phyloP scores from a whole-genome alignment of 805 yeast species.

The Candida endomychidarum region DNA sequence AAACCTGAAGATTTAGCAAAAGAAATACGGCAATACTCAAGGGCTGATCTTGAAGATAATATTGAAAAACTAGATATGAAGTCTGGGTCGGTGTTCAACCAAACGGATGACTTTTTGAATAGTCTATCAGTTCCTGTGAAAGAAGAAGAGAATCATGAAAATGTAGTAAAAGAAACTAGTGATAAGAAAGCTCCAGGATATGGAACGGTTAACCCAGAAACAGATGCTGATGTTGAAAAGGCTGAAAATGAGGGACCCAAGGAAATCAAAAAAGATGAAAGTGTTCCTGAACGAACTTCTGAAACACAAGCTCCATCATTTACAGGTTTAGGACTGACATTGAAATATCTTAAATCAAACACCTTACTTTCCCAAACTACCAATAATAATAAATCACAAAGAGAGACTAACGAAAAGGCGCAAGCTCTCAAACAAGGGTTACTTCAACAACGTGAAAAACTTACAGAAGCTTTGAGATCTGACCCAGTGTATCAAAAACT shows the following conservation, averaged over 20 bases:
- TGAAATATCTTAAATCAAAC: conserved; percentile 26
- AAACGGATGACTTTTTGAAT: conserved; percentile 41
- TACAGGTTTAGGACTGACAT: conserved; percentile 26
- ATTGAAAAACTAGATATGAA: conserved; percentile 14
- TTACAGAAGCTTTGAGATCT: conserved; percentile 27
- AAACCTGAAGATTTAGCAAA: conserved; percentile 38
- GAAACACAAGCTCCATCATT: background rate
- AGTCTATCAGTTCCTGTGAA: conserved; percentile 13
- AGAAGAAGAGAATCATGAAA: conserved; percentile 1
- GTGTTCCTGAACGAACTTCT: background rate
- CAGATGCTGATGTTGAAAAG: background rate
- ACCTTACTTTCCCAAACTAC: conserved; percentile 17
- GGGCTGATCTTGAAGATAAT: conserved; percentile 19
- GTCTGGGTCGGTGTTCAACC: conserved; percentile 33
- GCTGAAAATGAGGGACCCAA: background rate
- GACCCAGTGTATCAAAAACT: conserved; percentile 27
- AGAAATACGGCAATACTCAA: conserved; percentile 30
- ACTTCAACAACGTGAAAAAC: conserved; percentile 33
- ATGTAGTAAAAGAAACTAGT: background rate
- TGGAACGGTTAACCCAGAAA: too few relatives aligned
- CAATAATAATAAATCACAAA: background rate
- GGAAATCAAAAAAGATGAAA: background rate
- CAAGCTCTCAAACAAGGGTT: conserved; percentile 30
- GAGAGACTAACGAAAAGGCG: conserved; percentile 25
- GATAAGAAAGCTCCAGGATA: too few relatives aligned